These are phyloP conservation scores for Pestalotiopsis sp. DNA, from an alignment of 2,329 filamentous ascomycete species.

Conservation along the genomic window DNA sequence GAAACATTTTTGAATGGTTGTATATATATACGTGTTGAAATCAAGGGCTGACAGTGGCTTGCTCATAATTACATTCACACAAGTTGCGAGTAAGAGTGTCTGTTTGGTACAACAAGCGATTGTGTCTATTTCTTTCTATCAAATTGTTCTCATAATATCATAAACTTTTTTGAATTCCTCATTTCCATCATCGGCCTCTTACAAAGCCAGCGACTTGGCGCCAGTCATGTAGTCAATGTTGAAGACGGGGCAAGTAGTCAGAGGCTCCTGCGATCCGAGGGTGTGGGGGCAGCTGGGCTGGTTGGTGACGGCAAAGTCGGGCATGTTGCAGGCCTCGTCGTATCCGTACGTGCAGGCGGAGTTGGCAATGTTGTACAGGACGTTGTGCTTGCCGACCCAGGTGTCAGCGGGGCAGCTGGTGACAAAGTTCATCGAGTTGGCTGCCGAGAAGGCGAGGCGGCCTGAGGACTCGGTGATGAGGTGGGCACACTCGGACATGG, in stretches of 20 bases:
- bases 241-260: slow-evolving; percentile 42
- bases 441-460: slow-evolving; percentile 54
- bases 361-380: slow-evolving; percentile 55
- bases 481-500: slow-evolving; percentile 47
- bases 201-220: slow-evolving; percentile 21
- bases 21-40: too few species aligned
- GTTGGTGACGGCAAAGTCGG: slow-evolving; percentile 46
- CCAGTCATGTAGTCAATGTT: slow-evolving; percentile 49
- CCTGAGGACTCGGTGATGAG: slow-evolving; percentile 48
- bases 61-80: too few species aligned
- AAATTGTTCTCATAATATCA: background rate
- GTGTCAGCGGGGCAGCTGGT: slow-evolving; percentile 41
- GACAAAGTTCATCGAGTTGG: slow-evolving; percentile 59
- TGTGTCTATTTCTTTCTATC: background rate
- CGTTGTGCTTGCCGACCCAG: slow-evolving; percentile 53
- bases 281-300: slow-evolving; percentile 50
- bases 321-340: slow-evolving; percentile 51
- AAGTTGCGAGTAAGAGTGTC: too few species aligned
- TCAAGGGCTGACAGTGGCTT: too few species aligned
- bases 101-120: too few species aligned
- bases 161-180: background rate
- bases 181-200: background rate
- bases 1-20: too few species aligned
- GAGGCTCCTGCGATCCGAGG: slow-evolving; percentile 36
- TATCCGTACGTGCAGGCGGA: slow-evolving; percentile 47